A percentile compares a stretch with the other conserved stretches of the same genome.
These are phyloP conservation scores for Boletus rex-veris DNA, from an alignment of 768 basidiomycete genomes.

Conservation along the genomic window DNA sequence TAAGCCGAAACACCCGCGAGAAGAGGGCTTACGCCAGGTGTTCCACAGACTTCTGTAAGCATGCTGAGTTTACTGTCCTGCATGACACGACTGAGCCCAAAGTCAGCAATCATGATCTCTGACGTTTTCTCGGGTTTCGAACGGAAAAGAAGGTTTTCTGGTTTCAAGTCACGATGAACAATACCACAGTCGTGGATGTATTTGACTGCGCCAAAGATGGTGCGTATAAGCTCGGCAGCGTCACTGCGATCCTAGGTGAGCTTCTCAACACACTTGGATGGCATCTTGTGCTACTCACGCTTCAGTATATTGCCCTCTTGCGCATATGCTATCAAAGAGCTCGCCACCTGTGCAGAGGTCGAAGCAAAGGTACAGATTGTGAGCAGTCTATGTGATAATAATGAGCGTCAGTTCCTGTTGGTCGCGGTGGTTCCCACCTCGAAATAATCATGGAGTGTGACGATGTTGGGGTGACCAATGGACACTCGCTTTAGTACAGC, in stretches of 20 bases:
- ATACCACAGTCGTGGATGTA: conserved; percentile 92
- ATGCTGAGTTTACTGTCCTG: conserved; percentile 83
- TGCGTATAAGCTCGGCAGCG: conserved; percentile 83
- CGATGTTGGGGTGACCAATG: conserved; percentile 85
- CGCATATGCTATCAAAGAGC: conserved; percentile 98
- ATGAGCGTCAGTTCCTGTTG: not conserved
- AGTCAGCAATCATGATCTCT: conserved; percentile 97
- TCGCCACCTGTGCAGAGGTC: conserved; percentile 97
- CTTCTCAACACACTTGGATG: conserved; percentile 7
- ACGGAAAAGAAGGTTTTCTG: conserved; percentile 96
- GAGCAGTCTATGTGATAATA: conserved; percentile 57
- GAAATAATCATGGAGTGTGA: conserved; percentile 94
- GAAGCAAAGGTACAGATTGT: conserved; percentile 92
- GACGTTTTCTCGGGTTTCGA: conserved; percentile 77
- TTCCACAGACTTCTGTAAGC: conserved; percentile 95
- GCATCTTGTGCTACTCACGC: conserved; percentile 48
- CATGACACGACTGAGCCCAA: conserved; percentile 88
- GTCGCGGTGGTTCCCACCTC: conserved; percentile 50
- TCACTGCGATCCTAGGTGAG: conserved; percentile 53
- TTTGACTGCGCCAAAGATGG: conserved; percentile 81
- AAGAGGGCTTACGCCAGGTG: conserved; percentile 63
- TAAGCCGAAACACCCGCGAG: not conserved
- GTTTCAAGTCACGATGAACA: conserved; percentile 96
- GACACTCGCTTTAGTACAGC: conserved; percentile 91
- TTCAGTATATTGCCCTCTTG: conserved; percentile 95